Evolutionary conservation across 352 stramenopile species (phyloP), one percentile per base, ranked within the genome.

Genomic region (Pythium insidiosum): DNA sequence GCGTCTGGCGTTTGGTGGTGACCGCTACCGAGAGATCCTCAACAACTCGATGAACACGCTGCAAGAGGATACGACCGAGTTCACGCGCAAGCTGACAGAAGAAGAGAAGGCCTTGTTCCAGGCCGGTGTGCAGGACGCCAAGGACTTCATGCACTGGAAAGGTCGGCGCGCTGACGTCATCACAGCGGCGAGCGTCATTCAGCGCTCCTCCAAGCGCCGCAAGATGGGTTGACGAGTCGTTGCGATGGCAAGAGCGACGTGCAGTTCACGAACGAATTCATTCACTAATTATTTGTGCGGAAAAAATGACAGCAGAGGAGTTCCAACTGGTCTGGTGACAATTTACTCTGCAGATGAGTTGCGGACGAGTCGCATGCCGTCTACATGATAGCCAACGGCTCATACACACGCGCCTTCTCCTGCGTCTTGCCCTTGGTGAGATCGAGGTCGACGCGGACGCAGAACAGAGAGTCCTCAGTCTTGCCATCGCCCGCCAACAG

Each of bases 11-110:
- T 88, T 84, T 38, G 68, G 74, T 35, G 77, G 80, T 20, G 77
- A 92, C 50, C 70, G 80, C 13, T 92, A 85, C 58, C 68, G 73
- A 26, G 61, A 68, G 23, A 65, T 92, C 18, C 61, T 92, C 43
- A 88, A 92, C 63, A 86, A 90, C 48, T 70, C 74, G 21, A 88
- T 90, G 80, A 88, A 79, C 58, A 69, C 77, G 33, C 50, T 88
- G 58, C 62, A 88, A 40, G 77, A 89, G 56, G 80, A 92, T 66
- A 88, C 74, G 43, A 88, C 78, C 41, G 78, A 88, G 64, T 85
- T 91, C 43, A 91, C 76, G 30, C 58, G 70, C 26, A 77, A 78
- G 29, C 70, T 88, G 13, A 85, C 70, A 1, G 64, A 81, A 30
- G 63, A 73, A 45, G 73, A 86, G 57, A 80, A 83, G 53, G 68